Conservation (phyloP, 1,139 yeast species). For the Scheffersomyces insectosa region DNA sequence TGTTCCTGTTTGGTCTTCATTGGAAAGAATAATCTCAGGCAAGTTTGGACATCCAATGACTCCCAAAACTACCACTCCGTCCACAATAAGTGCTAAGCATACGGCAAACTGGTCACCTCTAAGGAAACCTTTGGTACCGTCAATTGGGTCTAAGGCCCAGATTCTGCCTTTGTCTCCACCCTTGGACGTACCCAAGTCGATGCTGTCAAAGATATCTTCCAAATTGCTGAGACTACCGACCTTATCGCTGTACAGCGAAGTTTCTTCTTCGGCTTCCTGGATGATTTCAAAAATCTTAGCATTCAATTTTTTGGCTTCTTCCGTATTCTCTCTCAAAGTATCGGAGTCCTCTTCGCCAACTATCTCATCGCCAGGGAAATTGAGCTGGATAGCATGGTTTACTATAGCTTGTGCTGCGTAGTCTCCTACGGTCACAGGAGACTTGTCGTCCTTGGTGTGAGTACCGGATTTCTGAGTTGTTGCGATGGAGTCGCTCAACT, state of each 20-base stretch:
- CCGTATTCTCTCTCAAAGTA: conserved; percentile 52
- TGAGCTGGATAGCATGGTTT: conserved; percentile 74
- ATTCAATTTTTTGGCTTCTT: conserved; percentile 30
- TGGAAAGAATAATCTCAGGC: conserved; percentile 49
- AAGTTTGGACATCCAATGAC: conserved; percentile 96
- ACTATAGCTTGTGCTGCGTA: conserved; percentile 95
- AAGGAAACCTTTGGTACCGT: conserved; percentile 95
- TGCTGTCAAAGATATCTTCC: conserved; percentile 58
- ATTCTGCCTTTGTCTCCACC: conserved; percentile 82
- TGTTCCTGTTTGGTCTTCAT: conserved; percentile 36
- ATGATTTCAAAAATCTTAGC: conserved; percentile 53
- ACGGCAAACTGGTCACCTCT: conserved; percentile 97
- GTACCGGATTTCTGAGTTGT: conserved; percentile 58
- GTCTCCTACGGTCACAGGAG: conserved; percentile 97
- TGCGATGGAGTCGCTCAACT: conserved; percentile 68
- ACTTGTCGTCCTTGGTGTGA: conserved; percentile 80
- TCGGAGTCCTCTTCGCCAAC: conserved; percentile 94
- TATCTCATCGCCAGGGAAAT: conserved; percentile 81
- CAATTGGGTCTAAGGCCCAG: conserved; percentile 98
- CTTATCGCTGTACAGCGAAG: conserved; percentile 21
- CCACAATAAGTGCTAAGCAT: conserved; percentile 84
- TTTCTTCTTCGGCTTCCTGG: conserved; percentile 40
- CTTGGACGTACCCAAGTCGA: conserved; percentile 74
- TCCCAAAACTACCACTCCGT: conserved; percentile 84
- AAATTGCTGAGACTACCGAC: conserved; percentile 47